Conservation (phyloP, 345 rosid species). For the Cardamine occulta region DNA sequence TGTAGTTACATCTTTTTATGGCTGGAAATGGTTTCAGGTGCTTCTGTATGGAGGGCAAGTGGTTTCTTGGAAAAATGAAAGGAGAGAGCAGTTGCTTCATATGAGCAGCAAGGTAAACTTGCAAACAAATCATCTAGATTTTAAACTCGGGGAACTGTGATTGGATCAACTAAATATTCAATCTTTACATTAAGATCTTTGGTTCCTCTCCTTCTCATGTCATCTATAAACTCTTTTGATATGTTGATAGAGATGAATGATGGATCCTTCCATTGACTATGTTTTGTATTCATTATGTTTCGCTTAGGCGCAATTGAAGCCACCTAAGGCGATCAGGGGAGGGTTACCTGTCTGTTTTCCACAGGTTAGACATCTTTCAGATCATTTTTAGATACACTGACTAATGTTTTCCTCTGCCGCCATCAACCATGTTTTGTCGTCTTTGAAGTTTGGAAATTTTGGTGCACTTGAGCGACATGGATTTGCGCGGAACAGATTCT, state of each 20-base stretch:
- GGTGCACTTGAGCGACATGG: slow-evolving; percentile 91
- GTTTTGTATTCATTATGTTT: slow-evolving; percentile 16
- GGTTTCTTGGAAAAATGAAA: slow-evolving; percentile 85
- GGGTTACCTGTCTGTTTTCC: slow-evolving; percentile 86
- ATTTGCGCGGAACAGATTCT: slow-evolving; percentile 77
- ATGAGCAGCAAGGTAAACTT: slow-evolving; percentile 83
- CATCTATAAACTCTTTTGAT: background rate
- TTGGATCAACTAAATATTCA: background rate
- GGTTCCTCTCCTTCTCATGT: background rate
- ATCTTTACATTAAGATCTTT: background rate
- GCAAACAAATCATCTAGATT: background rate
- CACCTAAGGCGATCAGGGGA: slow-evolving; percentile 75
- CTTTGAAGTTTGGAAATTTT: slow-evolving; percentile 72
- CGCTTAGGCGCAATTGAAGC: slow-evolving; percentile 64
- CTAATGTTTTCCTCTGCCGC: background rate
- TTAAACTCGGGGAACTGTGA: background rate
- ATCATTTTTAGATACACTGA: slow-evolving; percentile 25
- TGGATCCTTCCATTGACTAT: background rate
- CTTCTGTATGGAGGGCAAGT: slow-evolving; percentile 85
- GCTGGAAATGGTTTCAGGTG: slow-evolving; percentile 62
- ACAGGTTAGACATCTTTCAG: slow-evolving; percentile 59
- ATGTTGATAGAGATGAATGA: background rate
- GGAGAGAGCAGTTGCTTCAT: slow-evolving; percentile 79
- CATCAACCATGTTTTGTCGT: background rate
- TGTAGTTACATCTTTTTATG: background rate